Base-by-base conservation (phyloP, 768 basidiomycete species). In the Crassisporium funariophilum region DNA sequence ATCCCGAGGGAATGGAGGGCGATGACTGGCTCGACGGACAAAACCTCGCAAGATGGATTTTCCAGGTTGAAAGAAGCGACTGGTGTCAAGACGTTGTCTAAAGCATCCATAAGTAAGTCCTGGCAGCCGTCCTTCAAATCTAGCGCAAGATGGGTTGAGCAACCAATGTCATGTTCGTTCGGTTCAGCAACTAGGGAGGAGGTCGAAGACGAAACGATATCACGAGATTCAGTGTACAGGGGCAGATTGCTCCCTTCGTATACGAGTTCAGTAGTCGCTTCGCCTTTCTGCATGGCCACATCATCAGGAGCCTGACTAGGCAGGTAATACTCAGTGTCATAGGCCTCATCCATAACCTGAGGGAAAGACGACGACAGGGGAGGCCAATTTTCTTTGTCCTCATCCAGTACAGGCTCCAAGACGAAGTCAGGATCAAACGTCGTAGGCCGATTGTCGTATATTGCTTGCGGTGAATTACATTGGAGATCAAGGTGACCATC, bases 1-100 rank as follows among this genome's bases (percentile, higher is more conserved):
- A 72, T 65, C 6, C 68, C 69, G 7, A 68, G 59, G 7, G 67
- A 47, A 41, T 63, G 66, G 5, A 49, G 63, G 16, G 62, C 59
- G 23, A 66, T 52, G 12, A 64, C 53, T 9, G 60, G 55, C 17
- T 56, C 47, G 23, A 29, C 35, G 10, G 35, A 13, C 4, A 41
- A 12, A n/a, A 21, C 45, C 24, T 41, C 25, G n/a, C n/a, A 39
- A 39, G 41, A 12, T 35, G 11, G n/a, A 17, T 7, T 5, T 39
- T 37, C 37, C 2, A 41, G 38, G n/a, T 4, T 1, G n/a, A 11
- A 17, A 34, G 13, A 4, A 23, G 5, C 43, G 9, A 34, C 6
- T 21, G 13, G 6, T 37, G 24, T 20, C 11, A 13, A 23, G 2
- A 31, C 27, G 9, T 20, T 36, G 23, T 19, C n/a, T 12, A 25